Conservation (phyloP, 441 rosid genomes). For the Biscutella laevigata region DNA sequence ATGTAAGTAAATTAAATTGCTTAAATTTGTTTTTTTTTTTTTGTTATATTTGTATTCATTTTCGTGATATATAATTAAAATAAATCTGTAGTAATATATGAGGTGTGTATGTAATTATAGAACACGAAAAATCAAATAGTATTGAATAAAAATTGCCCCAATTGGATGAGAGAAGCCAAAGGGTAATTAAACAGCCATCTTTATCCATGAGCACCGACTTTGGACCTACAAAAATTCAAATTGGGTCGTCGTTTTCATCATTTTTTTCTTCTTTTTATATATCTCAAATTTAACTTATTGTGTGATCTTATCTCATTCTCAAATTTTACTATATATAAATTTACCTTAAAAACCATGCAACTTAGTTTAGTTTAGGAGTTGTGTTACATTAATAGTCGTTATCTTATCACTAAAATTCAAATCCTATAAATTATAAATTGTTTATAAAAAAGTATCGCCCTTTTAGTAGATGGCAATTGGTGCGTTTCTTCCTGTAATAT, state of each 20-base stretch:
- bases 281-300: not conserved
- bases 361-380: too few relatives aligned
- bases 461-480: slow-evolving; percentile 21
- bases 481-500: slow-evolving; percentile 27
- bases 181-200: slow-evolving; percentile 15
- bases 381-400: too few relatives aligned
- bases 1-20: slow-evolving; percentile 23
- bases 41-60: slow-evolving; percentile 7
- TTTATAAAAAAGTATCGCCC: slow-evolving; percentile 15
- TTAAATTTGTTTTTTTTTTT: too few relatives aligned
- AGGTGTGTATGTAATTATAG: not conserved
- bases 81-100: not conserved
- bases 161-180: slow-evolving; percentile 23
- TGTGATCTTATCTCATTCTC: not conserved
- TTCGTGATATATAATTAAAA: slow-evolving; percentile 2
- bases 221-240: slow-evolving; percentile 27
- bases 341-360: slow-evolving; percentile 18
- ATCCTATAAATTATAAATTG: too few relatives aligned
- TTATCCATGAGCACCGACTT: slow-evolving; percentile 22
- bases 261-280: not conserved
- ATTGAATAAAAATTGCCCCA: slow-evolving; percentile 15
- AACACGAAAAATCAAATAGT: not conserved
- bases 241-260: slow-evolving; percentile 28
- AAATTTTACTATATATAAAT: not conserved
- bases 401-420: too few relatives aligned